Conservation (phyloP, 305 asterid genomes). For the Solanum chacoense region DNA sequence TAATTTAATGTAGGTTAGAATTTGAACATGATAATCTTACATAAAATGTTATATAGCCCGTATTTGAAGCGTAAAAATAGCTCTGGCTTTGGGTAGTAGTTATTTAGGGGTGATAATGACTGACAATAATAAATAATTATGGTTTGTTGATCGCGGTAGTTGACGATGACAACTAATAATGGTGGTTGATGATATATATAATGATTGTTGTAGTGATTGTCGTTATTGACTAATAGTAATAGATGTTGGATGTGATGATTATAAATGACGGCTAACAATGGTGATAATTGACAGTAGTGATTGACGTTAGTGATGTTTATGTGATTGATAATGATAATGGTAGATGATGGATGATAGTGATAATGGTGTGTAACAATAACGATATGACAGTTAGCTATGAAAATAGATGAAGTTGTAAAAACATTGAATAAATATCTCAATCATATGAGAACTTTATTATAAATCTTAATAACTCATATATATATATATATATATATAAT, state of each 20-base stretch:
- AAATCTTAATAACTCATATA: background rate
- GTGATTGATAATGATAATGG: background rate
- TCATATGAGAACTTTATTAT: background rate
- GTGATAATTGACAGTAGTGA: background rate
- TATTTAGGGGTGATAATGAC: background rate
- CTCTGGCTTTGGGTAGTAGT: background rate
- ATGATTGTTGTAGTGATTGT: background rate
- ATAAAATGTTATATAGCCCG: background rate
- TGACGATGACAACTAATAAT: too few species aligned
- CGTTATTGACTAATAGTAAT: background rate
- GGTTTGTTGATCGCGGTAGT: background rate
- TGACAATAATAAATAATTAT: background rate
- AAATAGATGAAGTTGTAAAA: too few species aligned
- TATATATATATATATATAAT: too few species aligned
- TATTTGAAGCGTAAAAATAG: background rate
- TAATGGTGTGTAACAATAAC: background rate
- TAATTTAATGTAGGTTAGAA: too few species aligned
- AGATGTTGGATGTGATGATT: background rate
- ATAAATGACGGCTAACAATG: background rate
- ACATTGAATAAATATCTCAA: background rate
- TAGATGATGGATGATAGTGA: background rate
- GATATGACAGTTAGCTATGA: too few species aligned
- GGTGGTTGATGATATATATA: background rate
- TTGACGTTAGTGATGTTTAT: background rate
- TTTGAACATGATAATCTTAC: background rate